phyloP scores from a whole-genome alignment of 2,329 filamentous ascomycete species.

The Sclerotinia trifoliorum region DNA sequence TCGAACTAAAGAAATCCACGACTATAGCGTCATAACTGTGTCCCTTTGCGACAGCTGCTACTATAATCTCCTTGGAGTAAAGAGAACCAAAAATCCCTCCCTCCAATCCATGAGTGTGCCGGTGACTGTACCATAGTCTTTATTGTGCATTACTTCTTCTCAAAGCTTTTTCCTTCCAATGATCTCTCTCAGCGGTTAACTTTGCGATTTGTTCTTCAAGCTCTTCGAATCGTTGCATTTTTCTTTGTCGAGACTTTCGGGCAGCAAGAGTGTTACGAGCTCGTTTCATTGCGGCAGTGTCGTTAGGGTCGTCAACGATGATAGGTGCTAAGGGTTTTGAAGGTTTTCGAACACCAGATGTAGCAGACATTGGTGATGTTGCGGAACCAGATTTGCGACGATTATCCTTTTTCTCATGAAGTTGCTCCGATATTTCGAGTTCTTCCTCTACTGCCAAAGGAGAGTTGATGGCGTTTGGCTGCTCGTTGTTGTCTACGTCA shows the following conservation, averaged over 20 bases:
- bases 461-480: constrained; percentile 25
- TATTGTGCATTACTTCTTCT: constrained; percentile 26
- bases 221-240: constrained; percentile 71
- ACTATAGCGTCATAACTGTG: constrained; percentile 36
- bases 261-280: constrained; percentile 91
- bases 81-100: constrained; percentile 34
- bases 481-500: constrained; percentile 42
- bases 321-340: constrained; percentile 81
- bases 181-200: constrained; percentile 63
- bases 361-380: constrained; percentile 55
- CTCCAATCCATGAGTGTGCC: constrained; percentile 40
- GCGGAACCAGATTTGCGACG: constrained; percentile 45
- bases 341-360: constrained; percentile 69
- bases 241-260: constrained; percentile 86
- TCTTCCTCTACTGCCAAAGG: constrained; percentile 46
- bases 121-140: constrained; percentile 33
- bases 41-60: constrained; percentile 35
- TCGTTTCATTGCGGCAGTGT: constrained; percentile 83
- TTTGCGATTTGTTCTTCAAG: constrained; percentile 72
- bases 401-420: constrained; percentile 43
- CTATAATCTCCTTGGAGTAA: constrained; percentile 35
- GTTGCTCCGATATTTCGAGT: constrained; percentile 47
- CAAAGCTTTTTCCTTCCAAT: constrained; percentile 54
- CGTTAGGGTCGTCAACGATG: constrained; percentile 68
- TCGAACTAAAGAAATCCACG: constrained; percentile 29